These are phyloP conservation scores for Aspergillus pseudoglaucus DNA, from an alignment of 2,329 filamentous ascomycete genomes.

Conservation along the genomic window DNA sequence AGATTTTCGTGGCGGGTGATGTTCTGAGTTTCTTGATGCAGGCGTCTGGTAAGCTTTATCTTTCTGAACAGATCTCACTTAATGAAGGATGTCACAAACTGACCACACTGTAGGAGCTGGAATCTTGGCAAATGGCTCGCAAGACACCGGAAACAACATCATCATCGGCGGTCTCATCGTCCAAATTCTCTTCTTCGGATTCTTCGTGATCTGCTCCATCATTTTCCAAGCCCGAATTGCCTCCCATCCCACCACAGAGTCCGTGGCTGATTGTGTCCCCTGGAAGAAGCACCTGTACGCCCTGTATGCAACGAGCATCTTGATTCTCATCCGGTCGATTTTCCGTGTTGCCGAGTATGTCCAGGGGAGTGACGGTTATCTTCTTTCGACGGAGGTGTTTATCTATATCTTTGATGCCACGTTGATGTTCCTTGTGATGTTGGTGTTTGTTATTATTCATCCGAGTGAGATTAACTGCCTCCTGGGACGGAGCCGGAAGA, in stretches of 20 bases:
- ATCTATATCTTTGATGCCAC: constrained; percentile 27
- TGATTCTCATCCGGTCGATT: constrained; percentile 24
- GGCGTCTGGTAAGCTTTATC: constrained; percentile 14
- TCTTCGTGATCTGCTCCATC: constrained; percentile 20
- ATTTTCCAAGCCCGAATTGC: constrained; percentile 22
- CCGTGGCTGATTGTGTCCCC: constrained; percentile 10
- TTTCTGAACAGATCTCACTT: too few species aligned
- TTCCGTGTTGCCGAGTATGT: constrained; percentile 25
- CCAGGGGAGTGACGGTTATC: constrained; percentile 19
- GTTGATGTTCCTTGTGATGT: constrained; percentile 21
- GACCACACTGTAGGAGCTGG: constrained; percentile 13
- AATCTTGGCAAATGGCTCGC: constrained; percentile 13
- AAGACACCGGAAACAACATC: constrained; percentile 16
- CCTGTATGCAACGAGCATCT: constrained; percentile 14
- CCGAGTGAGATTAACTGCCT: constrained; percentile 20
- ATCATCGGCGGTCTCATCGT: constrained; percentile 23
- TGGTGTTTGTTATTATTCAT: constrained; percentile 16
- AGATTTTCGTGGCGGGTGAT: constrained; percentile 24
- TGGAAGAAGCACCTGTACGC: constrained; percentile 35
- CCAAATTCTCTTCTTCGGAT: constrained; percentile 26
- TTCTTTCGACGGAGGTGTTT: constrained; percentile 22
- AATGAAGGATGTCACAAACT: background rate
- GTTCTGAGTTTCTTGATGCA: constrained; percentile 26
- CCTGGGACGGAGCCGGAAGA: constrained; percentile 9
- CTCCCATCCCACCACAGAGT: constrained; percentile 20